phyloP scores from a whole-genome alignment of 2,329 filamentous ascomycete genomes.

The Aspergillus sp. region DNA sequence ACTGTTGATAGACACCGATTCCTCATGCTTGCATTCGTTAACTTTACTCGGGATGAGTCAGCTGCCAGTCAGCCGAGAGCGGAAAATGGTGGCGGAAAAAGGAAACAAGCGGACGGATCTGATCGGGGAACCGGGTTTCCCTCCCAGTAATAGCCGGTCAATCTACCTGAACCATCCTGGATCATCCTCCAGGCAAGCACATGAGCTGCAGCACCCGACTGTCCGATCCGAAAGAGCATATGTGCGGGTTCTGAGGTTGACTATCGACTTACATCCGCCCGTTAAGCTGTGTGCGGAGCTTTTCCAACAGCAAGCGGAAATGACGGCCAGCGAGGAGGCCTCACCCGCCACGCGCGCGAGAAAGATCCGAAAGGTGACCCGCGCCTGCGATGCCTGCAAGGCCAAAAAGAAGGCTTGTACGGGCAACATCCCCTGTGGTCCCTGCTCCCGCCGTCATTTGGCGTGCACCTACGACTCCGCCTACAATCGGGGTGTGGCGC shows the following conservation, averaged over 20 bases:
- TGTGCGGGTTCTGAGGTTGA: too few species aligned
- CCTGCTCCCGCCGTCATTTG: slow-evolving; percentile 19
- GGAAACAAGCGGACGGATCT: background rate
- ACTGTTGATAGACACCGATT: background rate
- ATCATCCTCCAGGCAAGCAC: background rate
- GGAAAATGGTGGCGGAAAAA: background rate
- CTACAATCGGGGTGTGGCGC: slow-evolving; percentile 25
- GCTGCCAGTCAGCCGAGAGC: background rate
- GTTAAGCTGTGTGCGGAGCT: too few species aligned
- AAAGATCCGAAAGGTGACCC: slow-evolving; percentile 28
- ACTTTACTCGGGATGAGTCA: background rate
- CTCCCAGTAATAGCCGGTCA: too few species aligned
- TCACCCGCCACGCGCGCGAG: slow-evolving; percentile 7
- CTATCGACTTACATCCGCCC: too few species aligned
- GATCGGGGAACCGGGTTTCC: too few species aligned
- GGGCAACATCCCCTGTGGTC: slow-evolving; percentile 24
- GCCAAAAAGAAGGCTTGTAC: slow-evolving; percentile 28
- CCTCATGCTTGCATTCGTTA: background rate
- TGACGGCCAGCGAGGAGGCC: background rate
- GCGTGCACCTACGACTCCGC: slow-evolving; percentile 24
- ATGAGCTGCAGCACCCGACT: background rate
- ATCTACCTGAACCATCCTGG: background rate
- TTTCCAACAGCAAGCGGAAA: background rate
- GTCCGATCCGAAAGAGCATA: too few species aligned
- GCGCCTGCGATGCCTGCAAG: slow-evolving; percentile 29